phyloP scores from a whole-genome alignment of 2,329 filamentous ascomycete species.

The Ophidiomyces ophidiicola region DNA sequence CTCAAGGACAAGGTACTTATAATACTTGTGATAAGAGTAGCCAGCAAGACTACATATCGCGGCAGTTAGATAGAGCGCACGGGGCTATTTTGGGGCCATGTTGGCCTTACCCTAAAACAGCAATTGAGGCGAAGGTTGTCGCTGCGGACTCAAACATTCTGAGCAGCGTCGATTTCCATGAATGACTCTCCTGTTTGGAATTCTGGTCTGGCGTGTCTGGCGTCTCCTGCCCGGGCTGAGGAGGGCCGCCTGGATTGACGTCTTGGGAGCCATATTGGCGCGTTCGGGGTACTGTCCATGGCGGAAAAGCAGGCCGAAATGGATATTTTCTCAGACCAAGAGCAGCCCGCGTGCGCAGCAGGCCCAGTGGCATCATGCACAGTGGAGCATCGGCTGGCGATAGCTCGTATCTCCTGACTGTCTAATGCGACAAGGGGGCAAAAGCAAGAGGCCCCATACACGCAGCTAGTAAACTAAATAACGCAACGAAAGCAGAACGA shows the following conservation, averaged over 20 bases:
- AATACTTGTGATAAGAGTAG: slow-evolving; percentile 67
- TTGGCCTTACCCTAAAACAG: slow-evolving; percentile 49
- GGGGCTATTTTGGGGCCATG: neutral
- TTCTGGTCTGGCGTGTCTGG: slow-evolving; percentile 21
- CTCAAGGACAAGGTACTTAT: slow-evolving; percentile 79
- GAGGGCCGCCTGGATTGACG: slow-evolving; percentile 11
- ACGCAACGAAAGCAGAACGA: neutral
- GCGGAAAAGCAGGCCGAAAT: slow-evolving; percentile 8
- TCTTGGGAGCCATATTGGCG: slow-evolving; percentile 15
- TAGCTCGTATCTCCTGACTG: neutral
- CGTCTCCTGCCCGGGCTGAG: slow-evolving; percentile 12
- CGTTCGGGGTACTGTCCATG: slow-evolving; percentile 2
- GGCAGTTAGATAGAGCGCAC: slow-evolving; percentile 12
- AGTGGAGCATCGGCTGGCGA: neutral
- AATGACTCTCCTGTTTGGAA: slow-evolving; percentile 20
- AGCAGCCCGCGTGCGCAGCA: slow-evolving; percentile 3
- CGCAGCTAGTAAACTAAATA: neutral
- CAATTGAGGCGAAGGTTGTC: slow-evolving; percentile 62
- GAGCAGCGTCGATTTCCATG: slow-evolving; percentile 30
- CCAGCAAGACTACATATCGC: slow-evolving; percentile 42
- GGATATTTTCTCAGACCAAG: slow-evolving; percentile 7
- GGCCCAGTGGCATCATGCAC: slow-evolving; percentile 7
- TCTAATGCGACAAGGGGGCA: neutral
- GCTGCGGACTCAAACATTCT: slow-evolving; percentile 65
- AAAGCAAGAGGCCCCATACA: neutral